Percentiles rank a stretch among this genome's conserved stretches.
Conservation (phyloP, 345 rosid genomes). For the Physaria fendleri region DNA sequence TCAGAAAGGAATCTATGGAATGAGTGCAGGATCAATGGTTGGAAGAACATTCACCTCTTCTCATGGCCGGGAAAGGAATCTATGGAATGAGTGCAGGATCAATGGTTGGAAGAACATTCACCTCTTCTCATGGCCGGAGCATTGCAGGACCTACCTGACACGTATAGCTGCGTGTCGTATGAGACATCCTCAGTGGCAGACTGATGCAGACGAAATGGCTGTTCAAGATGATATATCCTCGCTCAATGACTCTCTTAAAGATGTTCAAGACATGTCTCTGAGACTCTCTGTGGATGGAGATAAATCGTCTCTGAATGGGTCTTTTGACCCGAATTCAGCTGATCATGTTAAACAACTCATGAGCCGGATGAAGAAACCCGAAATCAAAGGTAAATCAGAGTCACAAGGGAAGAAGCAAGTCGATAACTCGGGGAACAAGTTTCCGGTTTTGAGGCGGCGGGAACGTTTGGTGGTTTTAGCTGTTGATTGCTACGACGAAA, state of each 20-base stretch:
- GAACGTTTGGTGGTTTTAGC: slow-evolving; percentile 69
- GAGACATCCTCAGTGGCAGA: slow-evolving; percentile 96
- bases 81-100: slow-evolving; percentile 80
- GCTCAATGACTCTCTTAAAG: slow-evolving; percentile 80
- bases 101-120: slow-evolving; percentile 97
- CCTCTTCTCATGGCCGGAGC: slow-evolving; percentile 97
- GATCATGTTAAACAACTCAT: slow-evolving; percentile 72
- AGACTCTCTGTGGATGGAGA: slow-evolving; percentile 94
- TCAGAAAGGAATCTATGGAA: slow-evolving; percentile 90
- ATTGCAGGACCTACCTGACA: slow-evolving; percentile 91
- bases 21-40: slow-evolving; percentile 80
- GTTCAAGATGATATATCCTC: slow-evolving; percentile 53
- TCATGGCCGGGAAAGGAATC: slow-evolving; percentile 98
- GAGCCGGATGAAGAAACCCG: slow-evolving; percentile 62
- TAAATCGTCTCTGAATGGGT: slow-evolving; percentile 49
- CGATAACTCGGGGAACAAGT: slow-evolving; percentile 55
- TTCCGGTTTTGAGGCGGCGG: slow-evolving; percentile 68
- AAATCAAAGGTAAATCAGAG: slow-evolving; percentile 37
- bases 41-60: slow-evolving; percentile 91
- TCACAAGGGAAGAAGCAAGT: slow-evolving; percentile 35
- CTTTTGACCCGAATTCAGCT: slow-evolving; percentile 38
- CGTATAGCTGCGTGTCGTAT: slow-evolving; percentile 87
- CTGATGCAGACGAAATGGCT: slow-evolving; percentile 73
- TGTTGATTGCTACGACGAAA: slow-evolving; percentile 63
- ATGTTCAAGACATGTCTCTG: slow-evolving; percentile 91